Base-by-base conservation (phyloP, 2,329 filamentous ascomycete species). In the Pseudopyricularia javanii region DNA sequence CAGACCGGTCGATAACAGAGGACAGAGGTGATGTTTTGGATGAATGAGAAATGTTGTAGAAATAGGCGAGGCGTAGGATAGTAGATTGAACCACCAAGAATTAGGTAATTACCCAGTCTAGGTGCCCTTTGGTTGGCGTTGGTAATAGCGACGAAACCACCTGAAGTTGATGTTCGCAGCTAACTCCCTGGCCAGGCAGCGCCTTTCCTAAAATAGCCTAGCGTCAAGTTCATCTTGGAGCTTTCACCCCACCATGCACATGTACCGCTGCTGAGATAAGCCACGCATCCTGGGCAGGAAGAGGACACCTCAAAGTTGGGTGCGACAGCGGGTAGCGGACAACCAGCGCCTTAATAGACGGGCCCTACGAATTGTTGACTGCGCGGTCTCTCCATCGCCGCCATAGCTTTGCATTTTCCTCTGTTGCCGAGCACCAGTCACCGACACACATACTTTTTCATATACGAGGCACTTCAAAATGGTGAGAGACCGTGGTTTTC, bases 331-430 rank as follows among this genome's bases (percentile, higher is more conserved):
- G 45, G 28, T 35, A 49, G 26, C 35, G 11, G 53, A 47, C 45
- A 49, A 52, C 14, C 48, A 40, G 52, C 49, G 43, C 45, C 54
- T 34, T 28, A 30, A 43, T 58, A 58, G 54, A 35, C 48, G 24
- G 22, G 40, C 40, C 40, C 11, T 20, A 45, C 28, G 52, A 49
- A 56, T 55, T 45, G 24, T 45, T 45, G 40, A 45, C 22, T 45
- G 12, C 40, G 40, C 40, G 40, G 40, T 26, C 40, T 45, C 22
- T 45, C 40, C 12, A 24, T 45, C 40, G 40, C 54, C 40, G 40
- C 54, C 50, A 53, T 52, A 49, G 48, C 50, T 53, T 55, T 54
- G 51, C 35, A 45, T 48, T 43, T 45, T 43, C 6, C 4, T 12
- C 28, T 30, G 28, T 45, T 26, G 7, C 20, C 20, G 40, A 45